Conservation (phyloP, 495 filamentous ascomycete species). For the Sphaerosporella brunnea region DNA sequence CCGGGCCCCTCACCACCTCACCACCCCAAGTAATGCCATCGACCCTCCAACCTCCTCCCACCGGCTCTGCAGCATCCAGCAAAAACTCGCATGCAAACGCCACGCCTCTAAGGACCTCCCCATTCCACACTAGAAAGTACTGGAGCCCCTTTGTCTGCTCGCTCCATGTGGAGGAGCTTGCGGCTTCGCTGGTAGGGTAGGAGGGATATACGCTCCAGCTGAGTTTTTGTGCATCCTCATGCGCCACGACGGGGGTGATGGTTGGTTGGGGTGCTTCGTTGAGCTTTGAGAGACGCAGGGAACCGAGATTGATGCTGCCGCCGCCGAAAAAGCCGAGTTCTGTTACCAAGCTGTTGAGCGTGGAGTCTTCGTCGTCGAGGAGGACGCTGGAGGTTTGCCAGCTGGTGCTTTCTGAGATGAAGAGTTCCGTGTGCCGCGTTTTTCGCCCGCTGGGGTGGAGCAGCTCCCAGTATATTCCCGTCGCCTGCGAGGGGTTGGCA, state of each 20-base stretch:
- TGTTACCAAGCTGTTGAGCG: not conserved
- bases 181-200: not conserved
- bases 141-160: constrained; percentile 19
- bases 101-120: constrained; percentile 13
- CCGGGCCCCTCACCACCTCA: no score
- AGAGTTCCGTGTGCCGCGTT: not conserved
- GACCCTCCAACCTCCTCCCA: constrained; percentile 14
- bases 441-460: not conserved
- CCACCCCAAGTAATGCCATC: constrained; percentile 20
- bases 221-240: not conserved
- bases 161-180: constrained; percentile 13
- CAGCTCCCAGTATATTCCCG: constrained; percentile 6
- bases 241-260: not conserved
- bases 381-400: no score
- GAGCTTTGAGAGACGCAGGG: constrained; percentile 12
- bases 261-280: not conserved
- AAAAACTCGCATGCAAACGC: constrained; percentile 18
- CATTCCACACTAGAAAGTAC: constrained; percentile 20
- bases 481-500: not conserved
- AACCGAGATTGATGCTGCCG: constrained; percentile 5
- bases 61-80: constrained; percentile 4
- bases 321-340: not conserved
- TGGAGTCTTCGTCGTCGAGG: not conserved
- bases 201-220: constrained; percentile 19
- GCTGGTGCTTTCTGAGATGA: not conserved